phyloP scores from a whole-genome alignment of 2,329 filamentous ascomycete genomes.

The Microascus cirrosus region DNA sequence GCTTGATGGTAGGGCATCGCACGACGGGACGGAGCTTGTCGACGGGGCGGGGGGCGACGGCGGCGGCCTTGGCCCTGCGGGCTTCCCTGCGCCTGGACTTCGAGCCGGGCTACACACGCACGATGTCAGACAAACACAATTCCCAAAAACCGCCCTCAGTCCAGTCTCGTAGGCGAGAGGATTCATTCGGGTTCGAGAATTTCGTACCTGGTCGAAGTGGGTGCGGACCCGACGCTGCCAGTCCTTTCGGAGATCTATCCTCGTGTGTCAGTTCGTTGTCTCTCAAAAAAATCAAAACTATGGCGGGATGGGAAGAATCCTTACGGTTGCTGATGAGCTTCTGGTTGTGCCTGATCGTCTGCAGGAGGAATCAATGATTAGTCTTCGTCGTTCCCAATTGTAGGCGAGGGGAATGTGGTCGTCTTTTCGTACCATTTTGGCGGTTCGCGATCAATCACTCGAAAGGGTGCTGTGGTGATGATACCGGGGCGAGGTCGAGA shows the following conservation, averaged over 20 bases:
- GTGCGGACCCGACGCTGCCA: constrained; percentile 98
- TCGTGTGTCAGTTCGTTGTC: constrained; percentile 22
- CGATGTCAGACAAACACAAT: constrained; percentile 11
- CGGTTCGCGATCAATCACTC: constrained; percentile 40
- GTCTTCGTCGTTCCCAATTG: constrained; percentile 15
- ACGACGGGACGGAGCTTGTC: constrained; percentile 95
- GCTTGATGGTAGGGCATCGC: constrained; percentile 95
- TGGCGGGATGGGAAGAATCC: constrained; percentile 18
- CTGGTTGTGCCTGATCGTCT: constrained; percentile 99
- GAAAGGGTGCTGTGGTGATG: constrained; percentile 3
- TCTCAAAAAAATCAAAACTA: neutral
- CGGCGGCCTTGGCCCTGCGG: constrained; percentile 88
- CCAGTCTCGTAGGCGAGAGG: neutral
- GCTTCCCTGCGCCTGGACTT: constrained; percentile 88
- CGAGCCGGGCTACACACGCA: constrained; percentile 64
- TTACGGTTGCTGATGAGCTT: constrained; percentile 93
- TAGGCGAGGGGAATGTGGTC: constrained; percentile 8
- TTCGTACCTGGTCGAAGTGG: constrained; percentile 97
- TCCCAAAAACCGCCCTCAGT: neutral
- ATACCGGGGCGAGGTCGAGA: constrained; percentile 2
- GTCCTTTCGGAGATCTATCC: constrained; percentile 95
- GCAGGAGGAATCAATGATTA: constrained; percentile 18
- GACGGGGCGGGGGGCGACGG: constrained; percentile 89
- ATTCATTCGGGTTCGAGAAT: neutral
- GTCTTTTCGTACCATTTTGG: constrained; percentile 37